Base-by-base conservation (phyloP, 345 rosid species). In the Anastatica hierochuntica region DNA sequence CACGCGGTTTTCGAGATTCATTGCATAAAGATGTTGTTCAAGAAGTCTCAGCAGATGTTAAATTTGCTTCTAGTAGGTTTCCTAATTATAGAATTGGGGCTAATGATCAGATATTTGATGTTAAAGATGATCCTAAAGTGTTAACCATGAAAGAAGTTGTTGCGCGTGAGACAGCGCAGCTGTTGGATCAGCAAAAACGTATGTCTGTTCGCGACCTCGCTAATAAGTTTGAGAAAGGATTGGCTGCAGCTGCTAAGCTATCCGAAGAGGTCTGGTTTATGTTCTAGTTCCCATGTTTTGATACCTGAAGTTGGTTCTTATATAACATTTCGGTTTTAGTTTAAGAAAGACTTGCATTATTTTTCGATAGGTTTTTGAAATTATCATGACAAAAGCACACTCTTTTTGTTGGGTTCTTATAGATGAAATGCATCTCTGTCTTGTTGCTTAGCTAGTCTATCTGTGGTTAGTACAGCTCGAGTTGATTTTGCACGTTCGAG, bases 191-290 rank as follows among this genome's bases (percentile, higher is more conserved):
- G 83, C 97, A 92, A 63, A 83, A 81, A 21, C 88, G 97, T 53
- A 74, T 88, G 49, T 88, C 95, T n/a, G 94, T 88, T 55, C 97
- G 99, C 52, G 97, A 85, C 53, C 97, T 94, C 13, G 83, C 98
- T 14, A 76, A 71, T 53, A 92, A 92, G 74, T 92, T 92, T 9
- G 98, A 92, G 73, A 85, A 73, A 75, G 98, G 94, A 1, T 68
- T 92, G 78, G 94, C 94, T 69, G 94, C 90, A 14, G 97, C 97
- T 59, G 90, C 96, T 41, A 92, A 92, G 79, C 61, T 92, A 58
- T 88, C 98, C 10, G 88, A 88, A 67, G 98, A 88, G 94, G 97
- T 88, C 27, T 48, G 66, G 16, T 45, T 14, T 50, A 7, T 48
- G n/a, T n/a, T n/a, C n/a, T n/a, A n/a, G n/a, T n/a, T n/a, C n/a